Base-by-base conservation (phyloP, 768 basidiomycete genomes). In the Leccinellum rugosiceps region DNA sequence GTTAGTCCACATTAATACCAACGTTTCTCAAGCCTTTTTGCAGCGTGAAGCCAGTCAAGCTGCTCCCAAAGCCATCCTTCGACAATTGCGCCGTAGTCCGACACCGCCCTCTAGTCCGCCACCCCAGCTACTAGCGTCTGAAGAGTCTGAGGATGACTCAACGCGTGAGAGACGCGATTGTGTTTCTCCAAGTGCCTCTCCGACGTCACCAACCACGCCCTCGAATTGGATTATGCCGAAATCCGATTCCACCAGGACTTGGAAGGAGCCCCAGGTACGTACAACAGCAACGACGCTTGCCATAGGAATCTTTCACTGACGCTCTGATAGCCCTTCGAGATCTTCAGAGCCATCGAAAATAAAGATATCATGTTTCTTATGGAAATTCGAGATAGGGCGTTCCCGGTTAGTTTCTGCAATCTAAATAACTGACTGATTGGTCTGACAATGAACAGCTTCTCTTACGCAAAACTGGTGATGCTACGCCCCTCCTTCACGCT, bases 401-500 rank as follows among this genome's bases (percentile, higher is more conserved):
- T 93, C 62, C 83, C 86, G 69, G 92, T 94, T 57, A 53, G 85
- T 80, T 32, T 13, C 48, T 48, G 34, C 32, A 34, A 14, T 26
- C 14, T 35, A 34, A 35, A 50, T 26, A 34, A 9, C 41, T 1
- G 9, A n/a, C 2, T 45, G 28, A 58, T 43, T 45, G 17, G 52
- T 38, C 51, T 52, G 53, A 60, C 49, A 8, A 34, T 32, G 26
- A 15, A 13, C 57, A 91, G 85, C 78, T 95, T 26, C 77, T 98
- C 6, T 76, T 96, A n/a, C 87, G 86, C 56, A 91, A 90, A 67
- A 86, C 86, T 35, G 93, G 92, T 3, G 88, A 90, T 41, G 85
- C 86, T 23, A 94, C 94, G 1, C 94, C 95, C 7, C 82, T 98
- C 14, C 81, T 97, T 7, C 93, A 98, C 67, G 92, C 94, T 1